Conservation (phyloP, 2,329 filamentous ascomycete species). For the Penicillium crustosum region DNA sequence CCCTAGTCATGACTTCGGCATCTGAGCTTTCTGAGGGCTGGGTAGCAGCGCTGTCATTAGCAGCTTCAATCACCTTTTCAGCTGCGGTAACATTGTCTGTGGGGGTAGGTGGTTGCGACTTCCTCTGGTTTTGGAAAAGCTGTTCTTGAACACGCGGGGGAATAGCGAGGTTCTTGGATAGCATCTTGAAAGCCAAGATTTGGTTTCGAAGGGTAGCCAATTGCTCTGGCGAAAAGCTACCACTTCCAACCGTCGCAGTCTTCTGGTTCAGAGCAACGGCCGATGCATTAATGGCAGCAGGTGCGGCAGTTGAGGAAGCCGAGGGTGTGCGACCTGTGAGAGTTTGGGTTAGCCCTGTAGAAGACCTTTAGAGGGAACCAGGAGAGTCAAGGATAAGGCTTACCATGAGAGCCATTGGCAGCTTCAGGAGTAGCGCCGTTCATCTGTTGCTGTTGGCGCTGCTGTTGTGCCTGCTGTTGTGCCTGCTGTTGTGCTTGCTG, state of each 20-base stretch:
- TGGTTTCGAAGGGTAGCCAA: slow-evolving; percentile 76
- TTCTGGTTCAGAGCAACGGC: slow-evolving; percentile 27
- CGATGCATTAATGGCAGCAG: slow-evolving; percentile 22
- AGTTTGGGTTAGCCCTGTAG: background rate
- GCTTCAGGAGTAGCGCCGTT: slow-evolving; percentile 38
- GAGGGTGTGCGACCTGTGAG: slow-evolving; percentile 38
- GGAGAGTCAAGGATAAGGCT: slow-evolving; percentile 12
- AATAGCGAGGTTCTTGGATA: slow-evolving; percentile 83
- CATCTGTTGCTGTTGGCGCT: slow-evolving; percentile 43
- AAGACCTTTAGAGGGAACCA: background rate
- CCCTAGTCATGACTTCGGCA: slow-evolving; percentile 31
- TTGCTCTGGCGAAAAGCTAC: slow-evolving; percentile 76
- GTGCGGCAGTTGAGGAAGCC: slow-evolving; percentile 33
- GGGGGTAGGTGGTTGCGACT: slow-evolving; percentile 39
- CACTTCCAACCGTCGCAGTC: slow-evolving; percentile 35
- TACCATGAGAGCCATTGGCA: slow-evolving; percentile 47
- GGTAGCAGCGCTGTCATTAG: slow-evolving; percentile 36
- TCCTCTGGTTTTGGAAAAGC: slow-evolving; percentile 64
- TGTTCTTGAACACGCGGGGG: slow-evolving; percentile 76
- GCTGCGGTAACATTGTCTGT: slow-evolving; percentile 36
- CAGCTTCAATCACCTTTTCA: slow-evolving; percentile 41
- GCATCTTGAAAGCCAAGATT: slow-evolving; percentile 85
- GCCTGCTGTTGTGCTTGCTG: slow-evolving; percentile 46
- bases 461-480: slow-evolving; percentile 43
- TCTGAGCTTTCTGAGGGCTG: slow-evolving; percentile 32